Evolutionary conservation across 352 stramenopile species (phyloP), one percentile per base, ranked within the genome.

Genomic region (Pythium pectinolyticum): DNA sequence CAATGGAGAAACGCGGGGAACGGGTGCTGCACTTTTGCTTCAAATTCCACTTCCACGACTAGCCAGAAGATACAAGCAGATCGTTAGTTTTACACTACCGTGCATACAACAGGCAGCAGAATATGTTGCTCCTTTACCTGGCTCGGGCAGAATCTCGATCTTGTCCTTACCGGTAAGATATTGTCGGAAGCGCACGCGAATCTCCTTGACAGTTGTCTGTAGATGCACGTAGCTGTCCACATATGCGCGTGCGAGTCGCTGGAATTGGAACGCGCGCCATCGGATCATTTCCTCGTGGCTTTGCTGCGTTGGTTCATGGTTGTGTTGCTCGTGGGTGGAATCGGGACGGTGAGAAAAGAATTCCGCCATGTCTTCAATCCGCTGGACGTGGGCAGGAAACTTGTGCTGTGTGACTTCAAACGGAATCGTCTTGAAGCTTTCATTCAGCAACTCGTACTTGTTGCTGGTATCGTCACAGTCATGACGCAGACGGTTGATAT

Each of bases 41-140:
- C 86, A 72, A 94, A 92, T 70, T 95, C 86, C 75, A 74, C 82
- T 78, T 90, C 84, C 77, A 90, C n/a, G n/a, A n/a, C 84, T 90
- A 72, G 73, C 86, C 66, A 55, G 6, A 15, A 15, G 1, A 41
- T 22, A 4, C 4, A 51, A 12, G 20, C 25, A 8, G 15, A 34
- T 30, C 30, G 10, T 35, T 8, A 53, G 24, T 31, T 15, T 39
- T 27, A 6, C 47, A n/a, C n/a, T n/a, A n/a, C n/a, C n/a, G n/a
- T n/a, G n/a, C 27, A 45, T 5, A 35, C 28, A 46, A 7, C 14
- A 39, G 32, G 14, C 28, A 51, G 28, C 6, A 48, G 30, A 24
- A 17, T 6, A 27, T 39, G 20, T 28, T 12, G 10, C 37, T 25
- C 17, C 28, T 51, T 35, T 53, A 73, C 60, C 59, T 69, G 59